Evolutionary conservation across 2,329 filamentous ascomycete species (phyloP), one percentile per base, ranked within the genome.

Genomic region (Ophiostoma australiae): DNA sequence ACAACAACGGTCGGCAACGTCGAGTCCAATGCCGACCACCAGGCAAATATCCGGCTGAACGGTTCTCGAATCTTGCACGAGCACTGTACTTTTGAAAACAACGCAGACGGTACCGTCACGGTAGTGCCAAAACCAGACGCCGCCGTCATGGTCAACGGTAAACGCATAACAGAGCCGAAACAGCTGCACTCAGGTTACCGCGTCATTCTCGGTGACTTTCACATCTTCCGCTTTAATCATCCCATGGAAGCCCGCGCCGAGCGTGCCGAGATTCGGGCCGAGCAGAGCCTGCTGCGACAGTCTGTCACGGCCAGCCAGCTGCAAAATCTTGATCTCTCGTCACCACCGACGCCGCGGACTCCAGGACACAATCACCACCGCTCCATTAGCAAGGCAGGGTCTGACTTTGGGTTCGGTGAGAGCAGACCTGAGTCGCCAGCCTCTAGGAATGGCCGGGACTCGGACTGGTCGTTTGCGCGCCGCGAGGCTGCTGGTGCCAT

Each of bases 211-310:
- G 95, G 95, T 58, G 95, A 99, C 80, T 99, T 99, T 76, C 95
- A 99, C 79, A 99, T 99, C 73, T 98, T 99, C 81, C 87, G 95
- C 71, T 99, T 99, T 83, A 99, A 98, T 77, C 94, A 99, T 78
- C 95, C 95, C 0, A 91, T 97, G 84, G 95, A 99, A 81, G 95
- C 95, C 39, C 89, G 92, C 72, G 94, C 94, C 3, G 95, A 99
- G 81, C 85, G 95, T 70, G 94, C 93, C 15, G 93, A 97, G 77
- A 89, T 92, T 75, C 92, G 91, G 1, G 71, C 70, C 17, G 92
- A 97, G 77, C 89, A 93, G 77, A 97, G 92, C 77, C 83, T 97
- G 27, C 83, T 99, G 71, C 90, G 94, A 66, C 94, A 98, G 77
- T 96, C 94, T 1, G 82, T 90, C 48, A 89, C 88, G 5, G 86